Percentiles rank a stretch among this genome's conserved stretches.
These are phyloP conservation scores for Alnus glutinosa DNA, from an alignment of 306 rosid genomes.

Conservation along the genomic window DNA sequence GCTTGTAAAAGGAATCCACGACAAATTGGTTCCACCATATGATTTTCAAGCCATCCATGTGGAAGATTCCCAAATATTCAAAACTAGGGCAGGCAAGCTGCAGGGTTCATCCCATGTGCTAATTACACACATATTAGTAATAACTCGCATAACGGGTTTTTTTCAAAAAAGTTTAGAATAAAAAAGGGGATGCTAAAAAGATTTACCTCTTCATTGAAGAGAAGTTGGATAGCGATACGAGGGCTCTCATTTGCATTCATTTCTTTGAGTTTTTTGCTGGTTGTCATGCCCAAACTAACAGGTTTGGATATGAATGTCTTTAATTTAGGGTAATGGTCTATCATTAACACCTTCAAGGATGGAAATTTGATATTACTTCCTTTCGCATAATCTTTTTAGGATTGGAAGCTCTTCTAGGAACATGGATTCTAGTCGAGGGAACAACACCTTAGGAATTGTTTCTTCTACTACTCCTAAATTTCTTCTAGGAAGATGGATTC, in stretches of 20 bases:
- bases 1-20: conserved; percentile 7
- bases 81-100: conserved; percentile 20
- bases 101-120: neutral
- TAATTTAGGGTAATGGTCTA: neutral
- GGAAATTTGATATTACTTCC: neutral
- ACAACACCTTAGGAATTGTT: neutral
- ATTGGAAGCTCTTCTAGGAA: neutral
- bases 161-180: neutral
- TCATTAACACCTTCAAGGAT: rapidly evolving
- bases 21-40: conserved; percentile 15
- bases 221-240: neutral
- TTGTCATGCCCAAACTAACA: neutral
- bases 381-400: neutral
- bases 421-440: neutral
- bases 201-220: neutral
- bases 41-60: neutral
- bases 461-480: neutral
- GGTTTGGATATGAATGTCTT: neutral
- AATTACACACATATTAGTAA: neutral
- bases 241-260: neutral
- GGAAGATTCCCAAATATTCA: conserved; percentile 5
- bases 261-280: neutral
- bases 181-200: neutral
- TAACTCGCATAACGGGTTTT: neutral
- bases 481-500: too few relatives aligned